Evolutionary conservation across 441 rosid species (phyloP).

Genomic region (Lepidium campestre): DNA sequence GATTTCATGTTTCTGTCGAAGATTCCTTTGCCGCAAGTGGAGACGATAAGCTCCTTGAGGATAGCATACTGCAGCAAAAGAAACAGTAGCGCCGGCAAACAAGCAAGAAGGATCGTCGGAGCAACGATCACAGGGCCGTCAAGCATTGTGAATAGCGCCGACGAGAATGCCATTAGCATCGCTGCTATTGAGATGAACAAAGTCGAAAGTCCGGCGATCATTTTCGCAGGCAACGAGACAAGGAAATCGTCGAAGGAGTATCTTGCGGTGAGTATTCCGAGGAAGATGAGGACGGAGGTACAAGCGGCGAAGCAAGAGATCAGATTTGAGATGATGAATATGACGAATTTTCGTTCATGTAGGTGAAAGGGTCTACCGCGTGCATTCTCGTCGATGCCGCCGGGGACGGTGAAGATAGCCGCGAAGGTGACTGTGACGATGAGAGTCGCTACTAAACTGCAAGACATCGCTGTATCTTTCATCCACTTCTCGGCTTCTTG

Average conservation of each 20-base stretch:
- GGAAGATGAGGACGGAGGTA: conserved; percentile 32
- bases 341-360: not conserved
- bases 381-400: conserved; percentile 23
- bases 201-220: conserved; percentile 31
- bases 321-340: conserved; percentile 23
- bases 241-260: conserved; percentile 37
- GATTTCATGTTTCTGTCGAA: conserved; percentile 47
- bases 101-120: conserved; percentile 21
- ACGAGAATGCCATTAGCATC: conserved; percentile 34
- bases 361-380: conserved; percentile 16
- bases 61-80: conserved; percentile 68
- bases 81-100: conserved; percentile 35
- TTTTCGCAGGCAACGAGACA: conserved; percentile 27
- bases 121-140: conserved; percentile 14
- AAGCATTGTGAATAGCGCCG: conserved; percentile 23
- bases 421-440: conserved; percentile 35
- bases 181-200: conserved; percentile 30
- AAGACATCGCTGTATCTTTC: conserved; percentile 34
- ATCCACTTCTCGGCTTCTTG: conserved; percentile 36
- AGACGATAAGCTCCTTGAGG: conserved; percentile 47
- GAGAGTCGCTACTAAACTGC: conserved; percentile 31
- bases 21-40: conserved; percentile 59
- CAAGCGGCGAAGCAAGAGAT: conserved; percentile 37
- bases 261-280: conserved; percentile 36
- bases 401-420: conserved; percentile 35